These are phyloP conservation scores for Ochetophila trinervis DNA, from an alignment of 306 rosid genomes.

Conservation along the genomic window DNA sequence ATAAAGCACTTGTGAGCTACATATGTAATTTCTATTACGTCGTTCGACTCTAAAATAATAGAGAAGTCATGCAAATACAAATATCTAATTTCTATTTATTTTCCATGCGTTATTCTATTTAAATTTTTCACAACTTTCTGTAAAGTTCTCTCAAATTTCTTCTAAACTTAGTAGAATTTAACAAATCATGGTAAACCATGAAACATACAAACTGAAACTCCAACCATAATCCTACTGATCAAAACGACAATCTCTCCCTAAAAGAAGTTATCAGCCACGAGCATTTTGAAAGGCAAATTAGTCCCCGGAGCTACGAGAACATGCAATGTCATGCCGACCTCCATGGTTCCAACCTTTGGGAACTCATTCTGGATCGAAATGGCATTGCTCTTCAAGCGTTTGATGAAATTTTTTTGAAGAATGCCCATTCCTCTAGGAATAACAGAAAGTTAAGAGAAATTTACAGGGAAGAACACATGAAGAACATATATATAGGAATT, in stretches of 20 bases:
- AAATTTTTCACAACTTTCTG: too few relatives aligned
- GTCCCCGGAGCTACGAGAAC: conserved; percentile 70
- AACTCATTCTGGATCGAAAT: conserved; percentile 72
- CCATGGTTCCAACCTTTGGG: conserved; percentile 72
- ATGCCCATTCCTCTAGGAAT: too few relatives aligned
- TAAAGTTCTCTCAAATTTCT: too few relatives aligned
- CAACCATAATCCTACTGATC: conserved; percentile 2
- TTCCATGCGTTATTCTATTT: too few relatives aligned
- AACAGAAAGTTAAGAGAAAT: too few relatives aligned
- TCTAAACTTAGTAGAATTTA: conserved; percentile 75
- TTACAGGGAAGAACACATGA: too few relatives aligned
- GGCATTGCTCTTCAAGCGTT: conserved; percentile 57
- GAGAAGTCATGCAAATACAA: too few relatives aligned
- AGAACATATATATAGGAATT: too few relatives aligned
- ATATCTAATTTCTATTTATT: too few relatives aligned
- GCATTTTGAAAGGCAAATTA: conserved; percentile 73
- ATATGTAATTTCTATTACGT: too few relatives aligned
- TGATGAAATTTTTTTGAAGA: conserved; percentile 47
- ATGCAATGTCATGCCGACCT: conserved; percentile 24
- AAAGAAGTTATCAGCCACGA: conserved; percentile 87
- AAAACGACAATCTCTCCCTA: conserved; percentile 40
- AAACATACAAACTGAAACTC: conserved; percentile 16
- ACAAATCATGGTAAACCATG: conserved; percentile 77
- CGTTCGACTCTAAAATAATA: too few relatives aligned
- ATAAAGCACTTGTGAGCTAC: too few relatives aligned